A percentile compares a stretch with the other conserved stretches of the same genome.
Evolutionary conservation across 441 rosid genomes (phyloP).

Genomic region (Aquilaria agallochum): DNA sequence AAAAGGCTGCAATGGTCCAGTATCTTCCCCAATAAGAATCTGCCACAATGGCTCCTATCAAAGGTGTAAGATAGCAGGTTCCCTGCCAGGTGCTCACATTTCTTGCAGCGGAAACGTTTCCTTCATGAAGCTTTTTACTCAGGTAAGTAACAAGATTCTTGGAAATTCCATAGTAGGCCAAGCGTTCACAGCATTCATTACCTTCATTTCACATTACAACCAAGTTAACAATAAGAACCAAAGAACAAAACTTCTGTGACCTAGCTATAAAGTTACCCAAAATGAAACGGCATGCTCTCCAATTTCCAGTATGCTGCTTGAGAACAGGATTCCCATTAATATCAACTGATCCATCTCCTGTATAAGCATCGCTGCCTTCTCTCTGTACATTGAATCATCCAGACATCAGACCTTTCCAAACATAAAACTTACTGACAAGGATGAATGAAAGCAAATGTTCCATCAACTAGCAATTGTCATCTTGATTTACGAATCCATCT

Average conservation of each 20-base stretch:
- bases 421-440: constrained; percentile 2
- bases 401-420: not conserved
- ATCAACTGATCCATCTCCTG: constrained; percentile 73
- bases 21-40: constrained; percentile 36
- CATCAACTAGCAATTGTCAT: too few relatives aligned
- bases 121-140: not conserved
- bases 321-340: constrained; percentile 44
- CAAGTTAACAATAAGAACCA: too few relatives aligned
- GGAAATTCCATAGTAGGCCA: constrained; percentile 14
- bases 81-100: constrained; percentile 18
- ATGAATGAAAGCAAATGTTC: not conserved
- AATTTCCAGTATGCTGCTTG: constrained; percentile 57
- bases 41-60: constrained; percentile 28
- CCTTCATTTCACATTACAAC: not conserved
- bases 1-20: constrained; percentile 30
- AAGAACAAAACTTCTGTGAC: too few relatives aligned
- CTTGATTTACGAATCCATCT: too few relatives aligned
- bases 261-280: constrained; percentile 28
- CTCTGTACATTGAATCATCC: constrained; percentile 7
- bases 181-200: constrained; percentile 9
- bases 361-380: constrained; percentile 31
- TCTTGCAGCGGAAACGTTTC: constrained; percentile 5
- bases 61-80: constrained; percentile 23
- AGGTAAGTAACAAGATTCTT: constrained; percentile 13
- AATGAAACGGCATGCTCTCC: constrained; percentile 74